Evolutionary conservation across 2,329 filamentous ascomycete genomes (phyloP).

Genomic region (Penicillium glabrum): DNA sequence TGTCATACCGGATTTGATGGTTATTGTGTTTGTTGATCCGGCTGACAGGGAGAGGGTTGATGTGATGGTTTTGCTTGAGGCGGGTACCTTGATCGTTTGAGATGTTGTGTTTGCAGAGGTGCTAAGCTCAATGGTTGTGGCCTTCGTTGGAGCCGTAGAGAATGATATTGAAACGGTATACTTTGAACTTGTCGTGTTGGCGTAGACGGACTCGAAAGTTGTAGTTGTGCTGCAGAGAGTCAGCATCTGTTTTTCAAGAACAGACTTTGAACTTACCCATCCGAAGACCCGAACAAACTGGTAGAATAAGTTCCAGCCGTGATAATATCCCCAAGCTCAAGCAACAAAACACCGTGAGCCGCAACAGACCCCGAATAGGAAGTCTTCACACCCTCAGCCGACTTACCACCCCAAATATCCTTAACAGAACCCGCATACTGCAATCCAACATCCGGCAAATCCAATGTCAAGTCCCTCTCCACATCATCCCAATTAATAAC

Average conservation of each 20-base stretch:
- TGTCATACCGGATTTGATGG: neutral
- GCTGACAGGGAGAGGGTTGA: neutral
- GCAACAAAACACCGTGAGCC: slow-evolving; percentile 32
- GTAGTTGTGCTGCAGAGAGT: slow-evolving; percentile 5
- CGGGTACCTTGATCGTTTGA: neutral
- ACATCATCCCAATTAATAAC: slow-evolving; percentile 53
- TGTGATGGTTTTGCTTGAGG: neutral
- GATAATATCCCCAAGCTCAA: slow-evolving; percentile 29
- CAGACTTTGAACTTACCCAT: neutral
- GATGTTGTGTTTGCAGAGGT: neutral
- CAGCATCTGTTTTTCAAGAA: neutral
- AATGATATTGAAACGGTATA: slow-evolving; percentile 22
- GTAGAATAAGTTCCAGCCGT: slow-evolving; percentile 10
- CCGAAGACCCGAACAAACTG: neutral
- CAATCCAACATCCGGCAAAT: slow-evolving; percentile 45
- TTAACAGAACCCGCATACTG: slow-evolving; percentile 34
- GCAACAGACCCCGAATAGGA: slow-evolving; percentile 25
- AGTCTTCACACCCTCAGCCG: slow-evolving; percentile 20
- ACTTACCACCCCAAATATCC: slow-evolving; percentile 30
- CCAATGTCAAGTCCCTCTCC: slow-evolving; percentile 43
- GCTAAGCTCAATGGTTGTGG: neutral
- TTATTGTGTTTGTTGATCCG: neutral
- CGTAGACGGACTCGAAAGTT: slow-evolving; percentile 27
- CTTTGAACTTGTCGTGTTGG: slow-evolving; percentile 26
- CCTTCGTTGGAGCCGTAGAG: neutral